phyloP scores from a whole-genome alignment of 1,284 basidiomycete species.

The Termitomyces sp. region DNA sequence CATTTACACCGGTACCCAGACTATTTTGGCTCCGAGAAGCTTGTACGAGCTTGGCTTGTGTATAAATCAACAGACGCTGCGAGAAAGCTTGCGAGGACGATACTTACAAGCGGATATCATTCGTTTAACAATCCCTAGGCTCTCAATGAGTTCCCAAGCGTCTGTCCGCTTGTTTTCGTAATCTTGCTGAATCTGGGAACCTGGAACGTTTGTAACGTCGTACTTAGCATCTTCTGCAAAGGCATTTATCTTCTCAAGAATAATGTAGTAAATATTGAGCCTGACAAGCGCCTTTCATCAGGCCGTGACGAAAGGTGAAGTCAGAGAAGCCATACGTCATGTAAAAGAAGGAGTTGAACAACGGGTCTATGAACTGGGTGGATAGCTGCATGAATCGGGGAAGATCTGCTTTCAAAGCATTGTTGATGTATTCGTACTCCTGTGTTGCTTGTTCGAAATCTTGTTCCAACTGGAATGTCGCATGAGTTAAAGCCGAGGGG shows the following conservation, averaged over 20 bases:
- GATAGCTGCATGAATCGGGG: conserved; percentile 87
- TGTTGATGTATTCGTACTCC: conserved; percentile 98
- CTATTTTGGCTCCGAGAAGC: conserved; percentile 39
- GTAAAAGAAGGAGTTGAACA: conserved; percentile 98
- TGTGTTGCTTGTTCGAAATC: conserved; percentile 93
- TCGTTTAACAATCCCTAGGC: conserved; percentile 74
- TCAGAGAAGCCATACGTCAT: conserved; percentile 80
- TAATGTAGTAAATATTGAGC: conserved; percentile 90
- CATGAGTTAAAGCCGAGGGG: conserved; percentile 14
- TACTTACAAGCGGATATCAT: conserved; percentile 77
- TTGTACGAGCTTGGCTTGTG: conserved; percentile 63
- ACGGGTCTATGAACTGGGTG: conserved; percentile 88
- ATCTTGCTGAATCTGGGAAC: conserved; percentile 70
- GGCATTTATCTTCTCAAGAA: conserved; percentile 87
- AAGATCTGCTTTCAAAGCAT: conserved; percentile 86
- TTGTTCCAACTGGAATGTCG: conserved; percentile 77
- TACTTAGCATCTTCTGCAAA: conserved; percentile 83
- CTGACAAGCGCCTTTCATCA: conserved; percentile 33
- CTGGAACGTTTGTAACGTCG: conserved; percentile 59
- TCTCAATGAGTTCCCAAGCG: conserved; percentile 72
- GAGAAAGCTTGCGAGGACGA: background rate
- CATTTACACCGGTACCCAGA: conserved; percentile 38
- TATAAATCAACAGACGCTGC: conserved; percentile 1
- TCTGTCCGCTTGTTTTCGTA: conserved; percentile 82
- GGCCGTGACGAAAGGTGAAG: background rate